Evolutionary conservation across 2,329 filamentous ascomycete genomes (phyloP), one percentile per base, ranked within the genome.

Genomic region (Moelleriella libera): DNA sequence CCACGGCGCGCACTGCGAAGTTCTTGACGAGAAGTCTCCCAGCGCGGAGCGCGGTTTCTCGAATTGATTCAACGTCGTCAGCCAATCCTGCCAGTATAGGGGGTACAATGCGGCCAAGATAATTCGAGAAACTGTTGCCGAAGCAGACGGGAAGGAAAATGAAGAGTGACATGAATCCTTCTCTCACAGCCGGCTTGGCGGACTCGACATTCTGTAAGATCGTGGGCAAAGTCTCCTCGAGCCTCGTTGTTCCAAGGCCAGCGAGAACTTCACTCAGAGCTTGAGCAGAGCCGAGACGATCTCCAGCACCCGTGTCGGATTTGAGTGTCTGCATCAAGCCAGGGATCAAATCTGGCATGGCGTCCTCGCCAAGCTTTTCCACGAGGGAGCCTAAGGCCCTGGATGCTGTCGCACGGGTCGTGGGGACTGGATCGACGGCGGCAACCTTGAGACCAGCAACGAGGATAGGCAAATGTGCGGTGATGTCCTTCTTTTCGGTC

Each of bases 91-190:
- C 82, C 53, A 98, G 74, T 58, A 98, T 97, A 21, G 92, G 85
- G 14, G 92, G 94, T 57, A 98, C 95, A 58, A 98, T 95, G 61
- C 83, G 88, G 67, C 83, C 87, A 51, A 98, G 82, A 60, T 98
- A 98, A 61, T 88, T 88, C 56, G 92, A 85, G 60, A 98, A 98
- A 64, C 89, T 94, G 74, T 98, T 98, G 59, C 92, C 92, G 58
- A 98, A 98, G 68, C 92, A 98, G 47, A 95, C 92, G 10, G 92
- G 92, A 69, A 98, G 80, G 76, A 96, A 98, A 55, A 98, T 97
- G 68, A 98, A 98, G 41, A 98, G 76, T 6, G 92, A 96, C 92
- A 98, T 98, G 71, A 98, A 98, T 43, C 92, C 92, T 72, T 98
- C 92, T 57, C 92, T 82, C 53, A 98, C 88, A 47, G 88, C 81